Evolutionary conservation across 1,139 yeast genomes (phyloP), one percentile per base, ranked within the genome.

Genomic region (Blastobotrys arbuscula): DNA sequence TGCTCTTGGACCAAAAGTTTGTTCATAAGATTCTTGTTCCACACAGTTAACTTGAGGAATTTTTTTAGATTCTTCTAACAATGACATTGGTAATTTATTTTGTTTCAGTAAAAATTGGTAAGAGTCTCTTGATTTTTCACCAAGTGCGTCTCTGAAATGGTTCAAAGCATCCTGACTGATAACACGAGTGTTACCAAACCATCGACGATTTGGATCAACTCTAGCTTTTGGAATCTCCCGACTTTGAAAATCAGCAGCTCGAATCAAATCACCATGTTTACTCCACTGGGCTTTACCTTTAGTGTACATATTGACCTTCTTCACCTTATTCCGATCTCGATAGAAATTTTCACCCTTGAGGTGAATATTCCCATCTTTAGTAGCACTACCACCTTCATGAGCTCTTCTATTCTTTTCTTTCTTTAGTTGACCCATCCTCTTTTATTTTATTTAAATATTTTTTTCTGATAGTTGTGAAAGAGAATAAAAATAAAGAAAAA

Each of bases 171-270:
- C 97, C 66, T 92, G 98, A 2, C 97, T 92, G 63, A 92, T 92
- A 41, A 92, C 98, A 62, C 98, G 79, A 24, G 98, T 89, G 69
- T 89, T 92, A 47, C 97, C 97, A 65, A 92, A 94, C 98, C 98
- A 92, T 62, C 92, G 81, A 65, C 96, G 79, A 67, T 92, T 90
- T 4, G 98, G 98, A 64, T 88, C 96, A 42, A 92, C 95, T 57
- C 98, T 76, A 1, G 97, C 98, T 55, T 76, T 80, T 18, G 97
- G 97, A 31, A 87, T 76, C 56, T 89, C 94, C 2, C 89, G 81
- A 57, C 87, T 83, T 67, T 92, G 98, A 53, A 90, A 78, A 35
- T 81, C 83, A 18, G 97, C 97, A 42, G 96, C 96, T 63, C 79
- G 76, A 47, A 88, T 76, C 51, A 90, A 77, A 39, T 89, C 96